A percentile compares a stretch with the other conserved stretches of the same genome.
These are phyloP conservation scores for Westerdykella aurantiaca DNA, from an alignment of 2,329 filamentous ascomycete genomes.

Conservation along the genomic window DNA sequence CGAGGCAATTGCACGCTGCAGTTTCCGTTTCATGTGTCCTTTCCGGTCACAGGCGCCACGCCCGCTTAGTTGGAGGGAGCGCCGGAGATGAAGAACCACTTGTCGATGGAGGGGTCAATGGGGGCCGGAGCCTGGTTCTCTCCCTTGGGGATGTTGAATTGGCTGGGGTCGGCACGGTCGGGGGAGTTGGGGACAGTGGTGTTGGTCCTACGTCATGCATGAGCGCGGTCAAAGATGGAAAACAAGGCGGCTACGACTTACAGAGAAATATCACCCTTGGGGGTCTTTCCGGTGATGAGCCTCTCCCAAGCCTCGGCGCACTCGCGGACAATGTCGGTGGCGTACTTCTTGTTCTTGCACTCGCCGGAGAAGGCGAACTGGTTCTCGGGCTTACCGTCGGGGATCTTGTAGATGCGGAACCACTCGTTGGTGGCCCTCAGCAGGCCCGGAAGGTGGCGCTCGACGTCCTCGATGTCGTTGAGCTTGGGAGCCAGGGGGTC, in stretches of 20 bases:
- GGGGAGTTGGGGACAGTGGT: slow-evolving; percentile 66
- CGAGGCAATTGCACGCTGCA: too few relatives aligned
- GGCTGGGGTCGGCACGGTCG: slow-evolving; percentile 61
- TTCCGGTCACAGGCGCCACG: too few relatives aligned
- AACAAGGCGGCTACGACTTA: slow-evolving; percentile 47
- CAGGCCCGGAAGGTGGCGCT: slow-evolving; percentile 94
- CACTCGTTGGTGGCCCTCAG: slow-evolving; percentile 98
- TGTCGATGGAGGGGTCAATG: slow-evolving; percentile 95
- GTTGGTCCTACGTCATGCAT: slow-evolving; percentile 62
- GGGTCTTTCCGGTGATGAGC: slow-evolving; percentile 84
- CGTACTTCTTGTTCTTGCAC: slow-evolving; percentile 99
- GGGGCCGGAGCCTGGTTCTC: slow-evolving; percentile 79
- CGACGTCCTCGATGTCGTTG: slow-evolving; percentile 97
- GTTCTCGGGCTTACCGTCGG: slow-evolving; percentile 99
- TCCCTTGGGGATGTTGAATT: slow-evolving; percentile 70
- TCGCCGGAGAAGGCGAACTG: slow-evolving; percentile 99
- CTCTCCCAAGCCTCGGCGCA: slow-evolving; percentile 96
- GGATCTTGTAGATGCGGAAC: slow-evolving; percentile 99
- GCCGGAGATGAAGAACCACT: slow-evolving; percentile 99
- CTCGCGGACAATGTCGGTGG: slow-evolving; percentile 90
- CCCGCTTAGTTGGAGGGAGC: slow-evolving; percentile 56
- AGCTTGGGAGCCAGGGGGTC: slow-evolving; percentile 94
- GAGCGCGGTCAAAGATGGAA: slow-evolving; percentile 17
- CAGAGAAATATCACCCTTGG: slow-evolving; percentile 71
- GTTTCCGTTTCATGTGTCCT: too few relatives aligned